Base-by-base conservation (phyloP, 495 filamentous ascomycete genomes). In the Neurospora africana region DNA sequence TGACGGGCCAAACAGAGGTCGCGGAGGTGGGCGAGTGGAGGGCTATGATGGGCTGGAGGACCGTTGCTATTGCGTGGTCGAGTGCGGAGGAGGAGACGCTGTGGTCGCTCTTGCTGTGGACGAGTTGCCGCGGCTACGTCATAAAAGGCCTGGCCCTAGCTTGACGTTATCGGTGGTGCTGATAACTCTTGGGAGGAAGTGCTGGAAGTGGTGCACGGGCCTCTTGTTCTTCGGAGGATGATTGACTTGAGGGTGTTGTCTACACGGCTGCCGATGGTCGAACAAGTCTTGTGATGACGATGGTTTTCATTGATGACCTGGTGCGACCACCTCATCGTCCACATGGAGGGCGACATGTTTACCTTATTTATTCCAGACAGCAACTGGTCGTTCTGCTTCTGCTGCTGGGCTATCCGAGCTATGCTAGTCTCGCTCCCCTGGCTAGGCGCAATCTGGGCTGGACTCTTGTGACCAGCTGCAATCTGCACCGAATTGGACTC, bases 91-190 rank as follows among this genome's bases (percentile, higher is more conserved):
- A 61, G 53, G 53, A 33, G 53, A 33, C 47, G 47, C 47, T 58
- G 21, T 23, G n/a, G n/a, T 23, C 44, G 44, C 44, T 53, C n/a
- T 27, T 23, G n/a, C 44, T 44, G 41, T 44, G 9, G 44, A 53
- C 53, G 53, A 61, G 53, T 27, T 61, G 23, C 27, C 15, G 23
- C 71, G 71, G 74, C 43, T 75, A 79, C 77, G 77, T 79, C 77
- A 76, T 77, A 68, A 68, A 77, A 71, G 77, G 78, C 77, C 69
- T 75, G 76, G 68, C 77, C 74, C 76, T 78, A 79, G 77, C 77
- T 78, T 65, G 53, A 65, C 47, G 47, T 33, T 33, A 33, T 65
- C 53, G 53, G 53, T 27, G 53, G 15, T 65, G 53, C 53, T 65
- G 53, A 65, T 65, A 65, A 65, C 47, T 0, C 39, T 11, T 41